These are phyloP conservation scores for Camelina sativa DNA, from an alignment of 345 rosid species.

Conservation along the genomic window DNA sequence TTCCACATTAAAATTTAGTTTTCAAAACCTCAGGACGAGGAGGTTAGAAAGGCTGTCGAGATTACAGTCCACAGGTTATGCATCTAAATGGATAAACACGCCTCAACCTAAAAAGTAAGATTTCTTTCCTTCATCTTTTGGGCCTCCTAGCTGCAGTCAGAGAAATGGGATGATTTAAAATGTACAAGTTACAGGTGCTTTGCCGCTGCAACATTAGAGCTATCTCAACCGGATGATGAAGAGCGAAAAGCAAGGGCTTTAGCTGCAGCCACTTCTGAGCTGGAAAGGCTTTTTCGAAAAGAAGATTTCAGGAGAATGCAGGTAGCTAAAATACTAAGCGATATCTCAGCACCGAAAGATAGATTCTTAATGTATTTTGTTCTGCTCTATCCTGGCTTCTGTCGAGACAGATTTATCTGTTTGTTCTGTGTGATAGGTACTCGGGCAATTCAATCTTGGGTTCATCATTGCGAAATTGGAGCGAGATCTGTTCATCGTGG, in stretches of 20 bases:
- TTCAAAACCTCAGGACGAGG: slow-evolving; percentile 63
- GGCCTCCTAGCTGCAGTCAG: slow-evolving; percentile 20
- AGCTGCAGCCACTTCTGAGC: slow-evolving; percentile 87
- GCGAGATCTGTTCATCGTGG: slow-evolving; percentile 91
- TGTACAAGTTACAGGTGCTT: slow-evolving; percentile 58
- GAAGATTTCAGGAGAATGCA: slow-evolving; percentile 90
- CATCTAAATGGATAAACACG: slow-evolving; percentile 49
- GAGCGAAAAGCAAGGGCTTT: slow-evolving; percentile 78
- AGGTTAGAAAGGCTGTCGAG: slow-evolving; percentile 69
- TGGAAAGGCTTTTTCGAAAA: slow-evolving; percentile 87
- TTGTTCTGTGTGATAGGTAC: slow-evolving; percentile 54
- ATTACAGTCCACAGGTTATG: slow-evolving; percentile 47
- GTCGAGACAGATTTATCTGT: slow-evolving; percentile 15
- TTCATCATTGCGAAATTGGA: slow-evolving; percentile 92
- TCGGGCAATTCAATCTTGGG: slow-evolving; percentile 98
- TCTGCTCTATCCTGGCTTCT: slow-evolving; percentile 23
- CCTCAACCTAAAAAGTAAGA: slow-evolving; percentile 50
- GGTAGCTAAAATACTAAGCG: slow-evolving; percentile 48
- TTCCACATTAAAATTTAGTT: slow-evolving; percentile 72
- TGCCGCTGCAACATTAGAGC: slow-evolving; percentile 87
- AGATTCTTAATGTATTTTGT: background rate
- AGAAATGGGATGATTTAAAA: slow-evolving; percentile 7
- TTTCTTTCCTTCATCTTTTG: slow-evolving; percentile 25
- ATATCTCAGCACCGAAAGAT: slow-evolving; percentile 1
- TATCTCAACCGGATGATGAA: slow-evolving; percentile 80